Evolutionary conservation across 2,329 filamentous ascomycete genomes (phyloP).

Genomic region (Nannizzia gypsea): DNA sequence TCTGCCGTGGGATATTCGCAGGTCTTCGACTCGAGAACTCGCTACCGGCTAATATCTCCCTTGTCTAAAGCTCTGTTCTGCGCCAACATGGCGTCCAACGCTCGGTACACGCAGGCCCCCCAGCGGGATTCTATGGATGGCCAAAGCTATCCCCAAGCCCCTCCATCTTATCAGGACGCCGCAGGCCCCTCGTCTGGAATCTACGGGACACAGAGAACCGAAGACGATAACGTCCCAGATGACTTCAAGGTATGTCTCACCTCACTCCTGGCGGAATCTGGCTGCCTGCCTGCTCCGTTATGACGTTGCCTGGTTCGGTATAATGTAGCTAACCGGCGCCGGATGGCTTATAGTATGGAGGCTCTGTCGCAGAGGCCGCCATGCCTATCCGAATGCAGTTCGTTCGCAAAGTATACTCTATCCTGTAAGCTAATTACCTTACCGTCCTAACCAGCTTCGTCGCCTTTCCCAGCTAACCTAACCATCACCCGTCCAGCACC

Average conservation of each 20-base stretch:
- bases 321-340: not conserved
- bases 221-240: constrained; percentile 86
- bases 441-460: not conserved
- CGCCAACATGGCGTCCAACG: constrained; percentile 53
- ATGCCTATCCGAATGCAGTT: constrained; percentile 96
- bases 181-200: constrained; percentile 47
- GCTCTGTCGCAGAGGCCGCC: constrained; percentile 83
- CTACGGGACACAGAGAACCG: constrained; percentile 55
- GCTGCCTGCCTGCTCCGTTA: not conserved
- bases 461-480: not conserved
- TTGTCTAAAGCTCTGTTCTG: not conserved
- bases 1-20: not conserved
- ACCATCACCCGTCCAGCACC: constrained; percentile 48
- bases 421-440: constrained; percentile 57
- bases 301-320: constrained; percentile 5
- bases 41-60: not conserved
- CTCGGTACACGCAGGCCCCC: constrained; percentile 73
- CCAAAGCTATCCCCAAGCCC: constrained; percentile 57
- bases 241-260: constrained; percentile 70
- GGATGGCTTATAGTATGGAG: constrained; percentile 58
- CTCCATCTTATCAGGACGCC: constrained; percentile 64
- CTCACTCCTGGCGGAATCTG: not conserved
- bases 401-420: constrained; percentile 93
- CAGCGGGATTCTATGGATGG: constrained; percentile 79
- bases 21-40: not conserved